A percentile compares a stretch with the other conserved stretches of the same genome.
These are phyloP conservation scores for Suillus weaverae DNA, from an alignment of 768 basidiomycete genomes.

Conservation along the genomic window DNA sequence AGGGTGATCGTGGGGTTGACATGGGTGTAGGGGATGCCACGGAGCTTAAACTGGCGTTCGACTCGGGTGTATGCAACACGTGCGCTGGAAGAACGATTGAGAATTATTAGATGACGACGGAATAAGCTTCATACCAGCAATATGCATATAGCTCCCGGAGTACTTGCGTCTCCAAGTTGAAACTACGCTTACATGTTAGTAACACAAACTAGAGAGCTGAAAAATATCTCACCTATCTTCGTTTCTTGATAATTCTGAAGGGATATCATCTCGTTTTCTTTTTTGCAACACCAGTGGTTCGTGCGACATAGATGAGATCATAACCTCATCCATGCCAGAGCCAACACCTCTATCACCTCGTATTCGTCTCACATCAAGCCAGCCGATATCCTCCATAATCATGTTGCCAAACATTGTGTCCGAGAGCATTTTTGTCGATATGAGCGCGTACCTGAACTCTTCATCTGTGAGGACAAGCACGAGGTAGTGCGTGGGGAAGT, in stretches of 20 bases:
- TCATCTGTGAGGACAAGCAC: slow-evolving; percentile 80
- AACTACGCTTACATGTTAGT: slow-evolving; percentile 33
- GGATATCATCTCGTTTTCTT: slow-evolving; percentile 27
- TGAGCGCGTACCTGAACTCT: slow-evolving; percentile 79
- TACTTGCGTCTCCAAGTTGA: slow-evolving; percentile 70
- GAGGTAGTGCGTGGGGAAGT: slow-evolving; percentile 80
- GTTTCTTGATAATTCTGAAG: slow-evolving; percentile 15
- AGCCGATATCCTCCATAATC: slow-evolving; percentile 76
- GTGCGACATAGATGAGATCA: slow-evolving; percentile 15
- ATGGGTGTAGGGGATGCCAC: slow-evolving; percentile 74
- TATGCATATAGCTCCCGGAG: slow-evolving; percentile 82
- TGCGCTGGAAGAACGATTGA: slow-evolving; percentile 49
- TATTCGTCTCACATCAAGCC: slow-evolving; percentile 73
- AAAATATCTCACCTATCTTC: slow-evolving; percentile 28
- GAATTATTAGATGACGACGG: background rate
- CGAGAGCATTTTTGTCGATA: slow-evolving; percentile 57
- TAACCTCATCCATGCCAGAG: slow-evolving; percentile 13
- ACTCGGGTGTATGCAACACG: slow-evolving; percentile 89
- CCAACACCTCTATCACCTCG: slow-evolving; percentile 41
- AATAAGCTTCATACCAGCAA: slow-evolving; percentile 62
- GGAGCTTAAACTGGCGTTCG: slow-evolving; percentile 82
- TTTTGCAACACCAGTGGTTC: slow-evolving; percentile 28
- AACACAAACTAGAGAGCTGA: slow-evolving; percentile 5
- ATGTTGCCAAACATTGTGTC: slow-evolving; percentile 59
- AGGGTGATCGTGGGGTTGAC: slow-evolving; percentile 58